These are phyloP conservation scores for Nepenthes alata DNA, from an alignment of 179 eudicot species.

Conservation along the genomic window DNA sequence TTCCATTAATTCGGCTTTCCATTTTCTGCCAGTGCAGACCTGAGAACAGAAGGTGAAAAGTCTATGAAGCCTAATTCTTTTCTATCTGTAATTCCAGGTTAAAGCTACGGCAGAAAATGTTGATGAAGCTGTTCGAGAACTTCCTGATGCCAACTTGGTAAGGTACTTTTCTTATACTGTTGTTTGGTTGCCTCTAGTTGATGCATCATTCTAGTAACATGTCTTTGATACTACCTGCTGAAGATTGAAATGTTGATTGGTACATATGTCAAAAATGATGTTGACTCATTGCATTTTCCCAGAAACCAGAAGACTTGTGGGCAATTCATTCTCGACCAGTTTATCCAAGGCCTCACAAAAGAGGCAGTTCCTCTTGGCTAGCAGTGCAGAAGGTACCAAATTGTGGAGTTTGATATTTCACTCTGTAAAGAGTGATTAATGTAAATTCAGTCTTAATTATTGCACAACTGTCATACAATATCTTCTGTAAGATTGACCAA, in stretches of 20 bases:
- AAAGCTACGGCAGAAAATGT: conserved; percentile 49
- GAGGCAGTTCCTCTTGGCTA: conserved; percentile 27
- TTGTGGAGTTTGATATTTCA: neutral
- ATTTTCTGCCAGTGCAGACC: too few relatives aligned
- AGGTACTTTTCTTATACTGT: conserved; percentile 26
- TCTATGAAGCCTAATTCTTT: conserved; percentile 7
- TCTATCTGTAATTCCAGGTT: conserved; percentile 16
- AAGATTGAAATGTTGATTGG: neutral
- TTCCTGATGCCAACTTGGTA: conserved; percentile 52
- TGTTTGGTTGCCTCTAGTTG: neutral
- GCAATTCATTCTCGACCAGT: conserved; percentile 41
- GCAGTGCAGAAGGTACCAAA: conserved; percentile 39
- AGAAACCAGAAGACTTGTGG: conserved; percentile 49
- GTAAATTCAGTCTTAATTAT: neutral
- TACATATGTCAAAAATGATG: neutral
- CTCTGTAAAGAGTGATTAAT: neutral
- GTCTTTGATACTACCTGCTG: neutral
- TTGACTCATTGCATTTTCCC: conserved; percentile 8
- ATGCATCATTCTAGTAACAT: neutral
- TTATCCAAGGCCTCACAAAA: conserved; percentile 38
- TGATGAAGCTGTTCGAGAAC: conserved; percentile 46
- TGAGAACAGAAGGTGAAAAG: neutral
- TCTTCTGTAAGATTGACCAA: neutral
- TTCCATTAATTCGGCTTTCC: too few relatives aligned
- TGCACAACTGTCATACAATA: neutral